Base-by-base conservation (phyloP, 352 stramenopile genomes). In the Pythium sukuiense region DNA sequence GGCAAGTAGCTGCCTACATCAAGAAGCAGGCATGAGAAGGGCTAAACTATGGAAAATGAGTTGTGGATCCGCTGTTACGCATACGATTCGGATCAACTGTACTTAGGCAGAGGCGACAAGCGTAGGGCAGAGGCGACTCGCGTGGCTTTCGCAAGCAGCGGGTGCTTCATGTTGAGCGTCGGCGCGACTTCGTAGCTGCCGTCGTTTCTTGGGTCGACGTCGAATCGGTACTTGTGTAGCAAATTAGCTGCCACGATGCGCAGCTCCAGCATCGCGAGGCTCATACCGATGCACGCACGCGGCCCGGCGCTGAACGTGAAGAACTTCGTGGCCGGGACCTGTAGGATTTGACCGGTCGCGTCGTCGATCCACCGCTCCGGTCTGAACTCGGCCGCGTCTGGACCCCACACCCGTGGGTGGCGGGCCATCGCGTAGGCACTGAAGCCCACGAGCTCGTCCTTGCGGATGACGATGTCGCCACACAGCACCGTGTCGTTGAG, bases 1-100 rank as follows among this genome's bases (percentile, higher is more conserved):
- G 81, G 5, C 77, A 82, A 30, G 71, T 90, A 8, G 70, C 72
- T 0, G 79, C 83, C 6, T 92, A 90, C 63, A 68, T 92, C 43
- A 83, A 80, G 60, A 88, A 83, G 66, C 63, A 89, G 43, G 83
- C 79, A 20, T 74, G 55, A 61, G 35, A 5, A 49, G 16, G 4
- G 26, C 41, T n/a, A n/a, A n/a, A 24, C 0, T 24, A 24, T 24
- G 20, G 20, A 0, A 24, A 24, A 24, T 24, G 20, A 24, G 20
- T 24, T 24, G 20, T 24, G 20, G 20, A 24, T 24, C 20, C 20
- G 20, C 20, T 24, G 20, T 24, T n/a, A n/a, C n/a, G n/a, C n/a
- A n/a, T n/a, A n/a, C n/a, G n/a, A n/a, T n/a, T n/a, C n/a, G n/a
- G n/a, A n/a, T n/a, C n/a, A n/a, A n/a, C n/a, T n/a, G n/a, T n/a